Conservation (phyloP, 352 stramenopile species). For the Globisporangium canariense region DNA sequence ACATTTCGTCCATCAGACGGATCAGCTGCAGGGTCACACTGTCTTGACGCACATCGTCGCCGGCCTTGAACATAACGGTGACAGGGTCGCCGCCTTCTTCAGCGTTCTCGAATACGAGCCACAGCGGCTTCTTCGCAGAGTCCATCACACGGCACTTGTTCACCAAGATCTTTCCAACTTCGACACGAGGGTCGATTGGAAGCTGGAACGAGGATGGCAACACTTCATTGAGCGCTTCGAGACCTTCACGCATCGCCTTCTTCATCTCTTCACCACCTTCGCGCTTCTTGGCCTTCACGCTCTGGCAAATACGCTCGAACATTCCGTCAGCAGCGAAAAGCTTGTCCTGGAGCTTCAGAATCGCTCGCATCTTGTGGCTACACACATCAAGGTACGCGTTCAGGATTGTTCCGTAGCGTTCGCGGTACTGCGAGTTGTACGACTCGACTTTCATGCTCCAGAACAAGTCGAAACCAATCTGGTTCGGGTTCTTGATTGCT, state of each 20-base stretch:
- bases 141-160: slow-evolving; percentile 90
- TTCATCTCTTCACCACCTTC: slow-evolving; percentile 82
- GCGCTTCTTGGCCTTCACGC: slow-evolving; percentile 81
- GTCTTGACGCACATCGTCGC: slow-evolving; percentile 95
- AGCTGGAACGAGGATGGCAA: slow-evolving; percentile 85
- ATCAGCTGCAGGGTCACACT: slow-evolving; percentile 92
- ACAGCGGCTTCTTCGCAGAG: slow-evolving; percentile 88
- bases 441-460: slow-evolving; percentile 90
- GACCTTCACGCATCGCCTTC: slow-evolving; percentile 68
- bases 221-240: slow-evolving; percentile 82
- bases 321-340: slow-evolving; percentile 75
- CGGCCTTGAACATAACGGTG: slow-evolving; percentile 92
- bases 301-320: slow-evolving; percentile 82
- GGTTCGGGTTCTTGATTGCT: slow-evolving; percentile 85
- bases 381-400: slow-evolving; percentile 84
- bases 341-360: slow-evolving; percentile 89
- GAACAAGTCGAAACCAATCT: slow-evolving; percentile 89
- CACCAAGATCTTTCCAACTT: slow-evolving; percentile 82
- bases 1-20: slow-evolving; percentile 92
- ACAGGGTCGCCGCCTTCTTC: slow-evolving; percentile 77
- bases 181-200: slow-evolving; percentile 79
- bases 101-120: slow-evolving; percentile 87
- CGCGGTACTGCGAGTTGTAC: slow-evolving; percentile 73
- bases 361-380: slow-evolving; percentile 90
- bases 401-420: slow-evolving; percentile 77